Evolutionary conservation across 2,329 filamentous ascomycete genomes (phyloP).

Genomic region (Aspergillus intermedius): DNA sequence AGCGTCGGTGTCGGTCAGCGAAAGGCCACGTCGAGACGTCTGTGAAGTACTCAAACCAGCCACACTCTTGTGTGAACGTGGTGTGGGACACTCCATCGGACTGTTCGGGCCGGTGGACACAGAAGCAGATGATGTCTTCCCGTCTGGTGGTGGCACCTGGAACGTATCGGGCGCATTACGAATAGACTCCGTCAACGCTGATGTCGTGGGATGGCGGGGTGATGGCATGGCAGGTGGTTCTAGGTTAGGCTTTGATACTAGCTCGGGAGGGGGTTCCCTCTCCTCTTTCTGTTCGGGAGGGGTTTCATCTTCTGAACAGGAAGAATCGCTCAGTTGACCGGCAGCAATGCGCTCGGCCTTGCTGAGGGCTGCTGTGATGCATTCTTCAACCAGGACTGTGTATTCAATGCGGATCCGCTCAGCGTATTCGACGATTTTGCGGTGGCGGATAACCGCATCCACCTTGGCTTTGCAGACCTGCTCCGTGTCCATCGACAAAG

Average conservation of each 20-base stretch:
- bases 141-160: conserved; percentile 38
- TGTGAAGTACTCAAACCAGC: conserved; percentile 52
- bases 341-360: conserved; percentile 85
- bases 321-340: conserved; percentile 75
- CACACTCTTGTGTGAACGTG: conserved; percentile 67
- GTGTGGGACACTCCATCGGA: conserved; percentile 83
- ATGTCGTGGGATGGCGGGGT: conserved; percentile 16
- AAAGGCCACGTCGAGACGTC: conserved; percentile 64
- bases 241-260: not conserved
- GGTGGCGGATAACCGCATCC: conserved; percentile 84
- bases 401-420: conserved; percentile 94
- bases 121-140: conserved; percentile 55
- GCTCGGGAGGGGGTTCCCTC: conserved; percentile 8
- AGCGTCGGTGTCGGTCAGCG: conserved; percentile 77
- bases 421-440: conserved; percentile 88
- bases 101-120: conserved; percentile 82
- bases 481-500: conserved; percentile 87
- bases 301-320: conserved; percentile 53
- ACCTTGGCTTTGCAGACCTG: conserved; percentile 79
- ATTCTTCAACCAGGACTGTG: conserved; percentile 86
- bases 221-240: conserved; percentile 7
- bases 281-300: conserved; percentile 21
- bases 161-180: conserved; percentile 49
- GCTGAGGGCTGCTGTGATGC: conserved; percentile 82
- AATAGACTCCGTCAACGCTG: conserved; percentile 52